Evolutionary conservation across 2,329 filamentous ascomycete species (phyloP), one percentile per base, ranked within the genome.

Genomic region (Basipetospora chlamydospora): DNA sequence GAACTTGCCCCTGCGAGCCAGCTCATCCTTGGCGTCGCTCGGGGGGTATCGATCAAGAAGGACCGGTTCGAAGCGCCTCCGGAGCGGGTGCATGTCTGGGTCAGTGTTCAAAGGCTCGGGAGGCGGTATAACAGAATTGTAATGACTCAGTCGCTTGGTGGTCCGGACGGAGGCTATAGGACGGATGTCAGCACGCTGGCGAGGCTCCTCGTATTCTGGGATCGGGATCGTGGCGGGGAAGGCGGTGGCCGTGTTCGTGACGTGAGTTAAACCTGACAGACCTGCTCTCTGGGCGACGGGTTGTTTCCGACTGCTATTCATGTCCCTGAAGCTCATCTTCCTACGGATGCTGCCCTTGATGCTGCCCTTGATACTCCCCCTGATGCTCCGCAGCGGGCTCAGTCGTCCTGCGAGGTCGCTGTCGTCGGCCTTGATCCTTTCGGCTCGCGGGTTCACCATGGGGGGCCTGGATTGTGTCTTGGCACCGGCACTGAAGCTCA

Each of bases 81-180:
- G 88, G 41, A 98, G 66, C 17, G 90, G 90, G 56, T 98, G 90
- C 85, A 95, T 95, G 44, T 92, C 77, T 13, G 87, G 85, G 41
- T 88, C 82, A 35, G 79, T 74, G 39, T 92, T 84, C 44, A 96
- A 74, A 8, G 88, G 88, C 55, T 96, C 85, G 10, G 90, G 90
- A 2, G 77, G 77, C 11, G 90, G 90, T 37, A 98, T 96, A 36
- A 98, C 90, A 1, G 90, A 95, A 56, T 96, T 96, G 59, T 98
- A 98, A 54, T 93, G 93, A 57, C 88, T 96, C 45, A 96, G 64
- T 48, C 90, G 76, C 59, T 77, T 90, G 26, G 87, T 78, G 5
- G 87, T 94, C 47, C 87, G 78, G 43, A 75, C 60, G 31, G 70
- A 75, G 41, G 69, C 70, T 72, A 37, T 6, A 38, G 29, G n/a